phyloP scores from a whole-genome alignment of 2,329 filamentous ascomycete genomes.

The Sporothrix brasiliensis region DNA sequence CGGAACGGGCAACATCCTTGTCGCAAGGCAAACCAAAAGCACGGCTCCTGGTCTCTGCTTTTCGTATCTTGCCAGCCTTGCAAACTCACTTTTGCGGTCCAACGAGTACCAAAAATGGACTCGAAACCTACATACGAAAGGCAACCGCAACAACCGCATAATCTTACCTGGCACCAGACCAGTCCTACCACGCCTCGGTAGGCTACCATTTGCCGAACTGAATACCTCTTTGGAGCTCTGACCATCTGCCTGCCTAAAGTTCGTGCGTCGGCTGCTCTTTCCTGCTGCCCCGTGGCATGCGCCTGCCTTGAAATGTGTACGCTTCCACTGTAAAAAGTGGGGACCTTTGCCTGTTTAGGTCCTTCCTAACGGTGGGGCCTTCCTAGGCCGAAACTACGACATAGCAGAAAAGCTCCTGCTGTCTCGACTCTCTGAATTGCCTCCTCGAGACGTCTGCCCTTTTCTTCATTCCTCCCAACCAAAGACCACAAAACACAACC shows the following conservation, averaged over 20 bases:
- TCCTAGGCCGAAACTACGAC: background rate
- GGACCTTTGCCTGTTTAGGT: background rate
- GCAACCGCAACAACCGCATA: no score
- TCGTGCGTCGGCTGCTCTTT: slow-evolving; percentile 12
- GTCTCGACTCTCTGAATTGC: slow-evolving; percentile 11
- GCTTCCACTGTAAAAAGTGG: slow-evolving; percentile 11
- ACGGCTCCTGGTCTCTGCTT: no score
- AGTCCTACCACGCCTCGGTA: slow-evolving; percentile 20
- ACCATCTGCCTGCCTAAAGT: background rate
- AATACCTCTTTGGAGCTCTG: no score
- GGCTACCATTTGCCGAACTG: background rate
- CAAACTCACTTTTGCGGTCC: no score
- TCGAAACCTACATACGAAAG: no score
- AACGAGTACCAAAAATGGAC: no score
- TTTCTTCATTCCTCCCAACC: slow-evolving; percentile 5
- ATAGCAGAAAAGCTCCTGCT: slow-evolving; percentile 5
- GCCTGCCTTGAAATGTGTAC: background rate
- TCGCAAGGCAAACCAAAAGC: no score
- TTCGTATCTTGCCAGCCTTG: no score
- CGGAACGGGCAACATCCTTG: no score
- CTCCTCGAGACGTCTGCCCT: background rate
- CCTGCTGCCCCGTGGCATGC: background rate
- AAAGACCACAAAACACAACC: background rate
- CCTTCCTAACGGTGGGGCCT: slow-evolving; percentile 3
- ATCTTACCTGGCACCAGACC: background rate